Percentiles rank a stretch among this genome's conserved stretches.
phyloP scores from a whole-genome alignment of 495 filamentous ascomycete genomes.

The Hypoxylon lienhwacheense region DNA sequence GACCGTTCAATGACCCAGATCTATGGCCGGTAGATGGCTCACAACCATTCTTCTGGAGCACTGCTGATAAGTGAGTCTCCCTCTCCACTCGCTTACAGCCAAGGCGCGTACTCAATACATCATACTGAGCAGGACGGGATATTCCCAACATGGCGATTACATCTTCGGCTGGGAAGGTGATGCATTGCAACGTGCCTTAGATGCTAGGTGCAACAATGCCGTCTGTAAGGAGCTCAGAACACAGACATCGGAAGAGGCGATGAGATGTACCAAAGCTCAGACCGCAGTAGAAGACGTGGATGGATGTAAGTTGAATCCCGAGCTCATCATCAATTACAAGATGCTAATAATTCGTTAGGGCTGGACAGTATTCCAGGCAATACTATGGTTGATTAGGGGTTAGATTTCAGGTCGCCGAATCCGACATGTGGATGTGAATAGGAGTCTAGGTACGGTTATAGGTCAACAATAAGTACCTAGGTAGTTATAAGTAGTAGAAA shows the following conservation, averaged over 20 bases:
- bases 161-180: constrained; percentile 41
- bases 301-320: constrained; percentile 35
- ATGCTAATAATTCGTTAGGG: constrained; percentile 11
- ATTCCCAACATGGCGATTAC: constrained; percentile 45
- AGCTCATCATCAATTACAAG: neutral
- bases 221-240: constrained; percentile 39
- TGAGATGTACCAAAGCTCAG: constrained; percentile 42
- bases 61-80: constrained; percentile 41
- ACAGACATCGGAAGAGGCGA: constrained; percentile 39
- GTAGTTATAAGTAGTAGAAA: no score
- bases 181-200: constrained; percentile 41
- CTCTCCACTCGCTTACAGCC: neutral
- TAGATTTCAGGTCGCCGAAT: no score
- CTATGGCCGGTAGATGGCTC: constrained; percentile 46
- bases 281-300: constrained; percentile 41
- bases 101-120: neutral
- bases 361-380: constrained; percentile 23
- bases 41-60: constrained; percentile 51
- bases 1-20: constrained; percentile 43
- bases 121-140: constrained; percentile 30
- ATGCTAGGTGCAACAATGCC: constrained; percentile 41
- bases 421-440: no score
- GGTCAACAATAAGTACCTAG: no score
- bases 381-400: neutral
- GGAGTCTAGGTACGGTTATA: no score